Conservation (phyloP, 306 rosid species). For the Rosa persica region DNA sequence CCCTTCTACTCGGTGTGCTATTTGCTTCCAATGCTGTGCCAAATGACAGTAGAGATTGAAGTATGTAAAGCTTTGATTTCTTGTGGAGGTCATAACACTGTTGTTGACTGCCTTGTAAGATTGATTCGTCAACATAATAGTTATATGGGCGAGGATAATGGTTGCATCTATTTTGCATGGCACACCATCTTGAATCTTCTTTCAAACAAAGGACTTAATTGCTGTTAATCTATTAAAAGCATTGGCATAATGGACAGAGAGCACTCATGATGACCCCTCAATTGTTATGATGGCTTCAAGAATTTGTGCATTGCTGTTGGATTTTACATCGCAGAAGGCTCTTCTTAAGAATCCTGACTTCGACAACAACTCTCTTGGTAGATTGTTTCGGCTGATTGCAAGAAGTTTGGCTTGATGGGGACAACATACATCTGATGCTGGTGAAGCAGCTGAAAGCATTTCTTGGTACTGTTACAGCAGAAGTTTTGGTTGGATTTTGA, state of each 20-base stretch:
- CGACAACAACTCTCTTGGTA: neutral
- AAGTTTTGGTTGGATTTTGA: neutral
- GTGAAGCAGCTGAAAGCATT: neutral
- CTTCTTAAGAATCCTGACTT: neutral
- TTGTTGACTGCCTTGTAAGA: constrained; percentile 64
- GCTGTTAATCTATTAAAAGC: constrained; percentile 60
- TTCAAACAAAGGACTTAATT: constrained; percentile 63
- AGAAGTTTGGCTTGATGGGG: neutral
- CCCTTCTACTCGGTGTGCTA: constrained; percentile 76
- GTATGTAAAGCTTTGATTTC: constrained; percentile 69
- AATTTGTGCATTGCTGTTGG: neutral
- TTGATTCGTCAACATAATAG: constrained; percentile 38
- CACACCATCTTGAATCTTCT: constrained; percentile 76
- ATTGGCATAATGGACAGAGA: constrained; percentile 64
- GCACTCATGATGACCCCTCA: neutral
- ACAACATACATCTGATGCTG: neutral
- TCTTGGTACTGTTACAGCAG: neutral
- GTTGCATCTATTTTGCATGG: constrained; percentile 75
- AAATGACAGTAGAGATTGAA: constrained; percentile 67
- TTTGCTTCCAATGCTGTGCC: constrained; percentile 86
- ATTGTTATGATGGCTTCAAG: neutral
- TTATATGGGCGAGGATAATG: constrained; percentile 44
- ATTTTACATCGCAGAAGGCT: neutral
- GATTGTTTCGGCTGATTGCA: neutral
- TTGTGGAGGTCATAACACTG: constrained; percentile 66